Evolutionary conservation across 768 basidiomycete genomes (phyloP), one percentile per base, ranked within the genome.

Genomic region (Cubamyces lactineus): DNA sequence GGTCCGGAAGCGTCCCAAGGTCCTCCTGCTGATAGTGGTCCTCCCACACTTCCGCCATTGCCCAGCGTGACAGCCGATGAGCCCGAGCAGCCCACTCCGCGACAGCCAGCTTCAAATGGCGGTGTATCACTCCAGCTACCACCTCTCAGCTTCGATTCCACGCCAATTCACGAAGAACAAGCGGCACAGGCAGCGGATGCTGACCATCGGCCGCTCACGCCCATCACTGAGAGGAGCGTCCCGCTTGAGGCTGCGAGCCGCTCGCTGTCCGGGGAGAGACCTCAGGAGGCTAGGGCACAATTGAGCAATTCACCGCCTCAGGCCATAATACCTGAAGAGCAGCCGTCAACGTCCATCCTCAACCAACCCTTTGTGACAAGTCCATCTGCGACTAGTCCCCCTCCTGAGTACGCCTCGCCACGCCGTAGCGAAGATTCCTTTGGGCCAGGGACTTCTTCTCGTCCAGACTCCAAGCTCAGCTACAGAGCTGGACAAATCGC

Each of bases 161-260:
- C 62, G 4, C 55, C 67, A n/a, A 48, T 62, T 5, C 51, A 61
- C 24, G 49, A 59, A 24, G 53, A 63, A 15, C 39, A 53, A 5
- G 13, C 55, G 5, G 52, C 57, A 39, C 45, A 53, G 3, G 52
- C 56, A 12, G 46, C 38, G 30, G 64, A 66, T 7, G 50, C 53
- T 12, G 64, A 62, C 8, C 66, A 67, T 15, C 76, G 79, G 30
- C 65, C 77, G 6, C 72, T 91, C 59, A 84, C 89, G 2, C 88
- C 89, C 8, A 91, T 92, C 62, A 86, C 85, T 2, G 91, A 92
- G 70, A 67, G 73, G 16, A 78, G 75, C 66, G 69, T 66, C 45
- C 67, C 71, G 7, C 69, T 59, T 2, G 73, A 77, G 16, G 53
- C 57, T 49, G 42, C 55, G 40, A 77, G 76, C 46, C 56, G 59